Base-by-base conservation (phyloP, 306 rosid genomes). In the Cercis canadensis region DNA sequence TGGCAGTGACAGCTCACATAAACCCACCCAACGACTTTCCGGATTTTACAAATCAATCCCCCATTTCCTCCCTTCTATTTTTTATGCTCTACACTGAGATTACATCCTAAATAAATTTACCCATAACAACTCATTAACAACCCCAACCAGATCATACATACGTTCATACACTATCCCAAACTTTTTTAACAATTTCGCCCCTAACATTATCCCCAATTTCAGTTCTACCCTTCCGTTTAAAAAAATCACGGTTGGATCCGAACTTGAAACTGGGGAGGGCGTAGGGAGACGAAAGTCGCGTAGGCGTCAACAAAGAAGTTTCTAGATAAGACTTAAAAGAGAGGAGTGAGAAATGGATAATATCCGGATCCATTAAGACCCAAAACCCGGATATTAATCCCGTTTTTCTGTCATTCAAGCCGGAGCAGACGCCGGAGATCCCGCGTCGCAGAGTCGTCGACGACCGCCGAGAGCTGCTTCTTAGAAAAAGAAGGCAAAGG, bases 361-460 rank as follows among this genome's bases (percentile, higher is more conserved):
- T 69, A 18, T 47, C 60, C 17, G 44, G 67, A 49, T 68, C 62
- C 52, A 6, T 10, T 5, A 62, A 55, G 70, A 60, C 61, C 55
- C 29, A n/a, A 58, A 18, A 41, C 43, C 67, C 73, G 57, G 46
- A 39, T 17, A 0, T 2, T 0, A 8, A 53, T 24, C 63, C 74
- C 52, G 51, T 0, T 29, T 32, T 18, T 33, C n/a, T 11, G 1
- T 69, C 60, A 86, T 45, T 81, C 97, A 13, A 94, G 82, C 11
- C 99, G 85, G 29, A 94, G 97, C 64, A 94, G 60, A 9, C 96
- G 96, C 80, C 99, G 84, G 63, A 94, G 87, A 72, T 86, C 90
- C 78, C 96, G 74, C 21, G 99, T 87, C 2, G 99, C 99, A 10
- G 87, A 87, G 79, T 91, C 91, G 11, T 80, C 96, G 0, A 77